phyloP scores from a whole-genome alignment of 169 alveolate genomes.

The Amoebophrya sp. region DNA sequence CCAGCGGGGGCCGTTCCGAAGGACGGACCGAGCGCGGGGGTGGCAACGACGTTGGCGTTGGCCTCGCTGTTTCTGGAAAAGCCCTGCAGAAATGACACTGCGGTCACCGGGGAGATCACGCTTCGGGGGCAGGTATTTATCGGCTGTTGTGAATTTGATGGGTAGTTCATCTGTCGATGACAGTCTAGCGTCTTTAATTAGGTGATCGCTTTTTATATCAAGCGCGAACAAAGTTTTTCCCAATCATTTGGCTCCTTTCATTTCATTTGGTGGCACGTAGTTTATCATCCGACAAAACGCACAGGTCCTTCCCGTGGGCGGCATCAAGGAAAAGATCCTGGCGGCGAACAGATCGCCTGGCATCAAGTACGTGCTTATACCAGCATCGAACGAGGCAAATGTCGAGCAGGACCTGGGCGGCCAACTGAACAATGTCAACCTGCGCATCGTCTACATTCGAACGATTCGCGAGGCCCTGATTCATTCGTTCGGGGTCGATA shows the following conservation, averaged over 20 bases:
- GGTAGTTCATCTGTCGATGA: too few relatives aligned
- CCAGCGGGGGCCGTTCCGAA: constrained; percentile 91
- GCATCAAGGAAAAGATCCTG: constrained; percentile 83
- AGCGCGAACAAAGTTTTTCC: too few relatives aligned
- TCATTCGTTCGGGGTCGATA: neutral
- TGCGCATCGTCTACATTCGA: neutral
- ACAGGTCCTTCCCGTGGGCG: constrained; percentile 80
- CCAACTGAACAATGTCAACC: neutral
- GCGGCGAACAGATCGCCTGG: constrained; percentile 60
- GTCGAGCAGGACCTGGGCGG: neutral
- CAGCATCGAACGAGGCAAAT: neutral
- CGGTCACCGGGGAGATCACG: constrained; percentile 92
- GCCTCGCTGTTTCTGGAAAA: constrained; percentile 65
- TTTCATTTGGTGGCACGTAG: too few relatives aligned
- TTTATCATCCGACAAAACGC: too few relatives aligned
- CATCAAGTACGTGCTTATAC: neutral
- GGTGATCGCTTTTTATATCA: too few relatives aligned
- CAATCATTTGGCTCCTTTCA: too few relatives aligned
- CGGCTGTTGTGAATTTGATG: too few relatives aligned
- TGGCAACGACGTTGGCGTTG: constrained; percentile 81
- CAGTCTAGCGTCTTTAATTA: too few relatives aligned
- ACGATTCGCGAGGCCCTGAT: neutral
- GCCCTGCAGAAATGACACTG: constrained; percentile 62
- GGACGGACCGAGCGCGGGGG: constrained; percentile 93
- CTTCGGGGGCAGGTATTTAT: constrained; percentile 82